A percentile compares a stretch with the other conserved stretches of the same genome.
phyloP scores from a whole-genome alignment of 345 rosid genomes.

The Angophora floribunda region DNA sequence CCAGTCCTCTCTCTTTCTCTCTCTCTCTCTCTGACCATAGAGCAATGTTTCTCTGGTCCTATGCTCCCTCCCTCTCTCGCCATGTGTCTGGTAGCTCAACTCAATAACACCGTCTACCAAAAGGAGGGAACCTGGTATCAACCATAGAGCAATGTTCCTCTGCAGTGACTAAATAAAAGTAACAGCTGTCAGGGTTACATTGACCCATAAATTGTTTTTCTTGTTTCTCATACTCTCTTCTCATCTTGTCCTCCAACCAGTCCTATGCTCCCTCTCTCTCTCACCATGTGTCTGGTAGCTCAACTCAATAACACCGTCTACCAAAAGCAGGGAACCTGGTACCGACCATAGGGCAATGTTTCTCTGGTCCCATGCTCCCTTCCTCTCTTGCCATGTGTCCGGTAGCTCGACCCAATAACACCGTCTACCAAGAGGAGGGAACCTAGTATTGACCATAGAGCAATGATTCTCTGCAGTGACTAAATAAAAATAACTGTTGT shows the following conservation, averaged over 20 bases:
- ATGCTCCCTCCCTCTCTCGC: background rate
- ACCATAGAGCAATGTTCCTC: background rate
- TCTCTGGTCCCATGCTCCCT: too few species aligned
- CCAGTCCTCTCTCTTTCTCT: too few species aligned
- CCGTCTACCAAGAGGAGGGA: too few species aligned
- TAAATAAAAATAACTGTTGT: too few species aligned
- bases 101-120: background rate
- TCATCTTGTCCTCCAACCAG: background rate
- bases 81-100: background rate
- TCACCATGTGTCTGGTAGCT: background rate
- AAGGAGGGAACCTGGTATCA: background rate
- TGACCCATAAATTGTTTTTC: background rate
- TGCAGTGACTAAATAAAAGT: background rate
- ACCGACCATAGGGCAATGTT: too few species aligned
- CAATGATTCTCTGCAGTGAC: too few species aligned
- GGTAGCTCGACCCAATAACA: too few species aligned
- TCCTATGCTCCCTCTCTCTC: background rate
- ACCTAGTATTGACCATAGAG: too few species aligned
- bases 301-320: too few species aligned
- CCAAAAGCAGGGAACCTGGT: too few species aligned
- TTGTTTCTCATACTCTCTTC: background rate
- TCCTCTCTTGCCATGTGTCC: too few species aligned
- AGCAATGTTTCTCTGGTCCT: background rate
- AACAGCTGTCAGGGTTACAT: background rate
- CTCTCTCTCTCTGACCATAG: too few species aligned